A percentile compares a stretch with the other conserved stretches of the same genome.
phyloP scores from a whole-genome alignment of 148 eudicot genomes.

The Polygonum aviculare region DNA sequence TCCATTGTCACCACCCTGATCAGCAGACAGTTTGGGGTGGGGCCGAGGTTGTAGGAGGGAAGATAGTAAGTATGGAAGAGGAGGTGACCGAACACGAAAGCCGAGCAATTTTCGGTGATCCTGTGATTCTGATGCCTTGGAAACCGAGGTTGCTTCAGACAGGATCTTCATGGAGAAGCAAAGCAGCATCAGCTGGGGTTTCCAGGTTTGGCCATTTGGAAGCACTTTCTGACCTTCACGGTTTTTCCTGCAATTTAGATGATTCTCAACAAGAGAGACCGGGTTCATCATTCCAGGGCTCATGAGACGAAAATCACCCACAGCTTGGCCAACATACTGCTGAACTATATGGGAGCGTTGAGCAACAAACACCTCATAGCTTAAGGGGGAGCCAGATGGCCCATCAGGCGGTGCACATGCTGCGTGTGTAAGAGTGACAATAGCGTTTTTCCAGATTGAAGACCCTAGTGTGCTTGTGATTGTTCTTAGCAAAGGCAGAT shows the following conservation, averaged over 20 bases:
- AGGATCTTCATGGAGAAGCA: constrained; percentile 86
- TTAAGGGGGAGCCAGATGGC: constrained; percentile 76
- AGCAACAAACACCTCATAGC: constrained; percentile 80
- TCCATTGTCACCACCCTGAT: constrained; percentile 66
- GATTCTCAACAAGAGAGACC: constrained; percentile 87
- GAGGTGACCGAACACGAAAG: constrained; percentile 67
- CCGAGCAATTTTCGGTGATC: constrained; percentile 85
- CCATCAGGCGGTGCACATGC: constrained; percentile 98
- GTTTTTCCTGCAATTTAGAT: constrained; percentile 78
- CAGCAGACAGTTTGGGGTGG: constrained; percentile 82
- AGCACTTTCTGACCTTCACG: constrained; percentile 90
- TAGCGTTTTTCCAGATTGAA: constrained; percentile 72
- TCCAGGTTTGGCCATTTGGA: constrained; percentile 95
- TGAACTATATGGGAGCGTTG: constrained; percentile 89
- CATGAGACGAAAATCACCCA: constrained; percentile 86
- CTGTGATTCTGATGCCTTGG: constrained; percentile 68
- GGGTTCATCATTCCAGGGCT: constrained; percentile 88
- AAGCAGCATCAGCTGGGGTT: constrained; percentile 69
- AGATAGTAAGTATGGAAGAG: constrained; percentile 78
- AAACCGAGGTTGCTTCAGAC: constrained; percentile 54
- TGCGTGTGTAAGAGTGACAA: constrained; percentile 85
- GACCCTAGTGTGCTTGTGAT: constrained; percentile 64
- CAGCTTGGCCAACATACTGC: constrained; percentile 86
- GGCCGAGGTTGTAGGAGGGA: constrained; percentile 81
- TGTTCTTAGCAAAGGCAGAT: constrained; percentile 63